These are phyloP conservation scores for Cryoendolithus antarcticus DNA, from an alignment of 2,329 filamentous ascomycete genomes.

Conservation along the genomic window DNA sequence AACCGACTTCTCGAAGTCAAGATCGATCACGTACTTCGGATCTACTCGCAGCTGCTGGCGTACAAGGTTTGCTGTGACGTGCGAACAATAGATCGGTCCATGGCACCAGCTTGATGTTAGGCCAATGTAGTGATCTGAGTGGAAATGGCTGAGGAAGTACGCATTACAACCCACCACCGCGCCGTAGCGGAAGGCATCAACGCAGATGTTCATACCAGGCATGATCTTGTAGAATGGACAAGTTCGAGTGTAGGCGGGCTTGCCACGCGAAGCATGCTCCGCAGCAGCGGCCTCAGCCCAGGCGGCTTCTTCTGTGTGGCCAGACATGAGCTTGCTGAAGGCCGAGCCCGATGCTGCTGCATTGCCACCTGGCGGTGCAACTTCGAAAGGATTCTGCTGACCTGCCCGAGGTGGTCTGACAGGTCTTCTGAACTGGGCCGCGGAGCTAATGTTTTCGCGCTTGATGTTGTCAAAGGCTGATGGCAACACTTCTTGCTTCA, in stretches of 20 bases:
- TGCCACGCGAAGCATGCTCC: conserved; percentile 66
- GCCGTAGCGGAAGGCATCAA: conserved; percentile 92
- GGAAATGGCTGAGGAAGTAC: conserved; percentile 95
- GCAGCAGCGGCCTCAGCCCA: conserved; percentile 79
- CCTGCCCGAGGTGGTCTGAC: conserved; percentile 59
- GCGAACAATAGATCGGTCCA: conserved; percentile 92
- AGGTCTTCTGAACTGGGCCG: conserved; percentile 53
- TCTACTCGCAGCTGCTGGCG: conserved; percentile 76
- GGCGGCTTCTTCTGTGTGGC: conserved; percentile 76
- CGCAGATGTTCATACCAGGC: conserved; percentile 81
- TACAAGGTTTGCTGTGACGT: conserved; percentile 80
- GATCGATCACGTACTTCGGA: conserved; percentile 67
- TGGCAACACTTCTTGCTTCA: conserved; percentile 10
- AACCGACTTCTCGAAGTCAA: conserved; percentile 71
- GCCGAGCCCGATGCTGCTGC: conserved; percentile 45
- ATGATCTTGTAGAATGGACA: conserved; percentile 99
- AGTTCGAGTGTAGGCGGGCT: conserved; percentile 74
- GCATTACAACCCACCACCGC: conserved; percentile 84
- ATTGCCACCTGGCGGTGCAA: conserved; percentile 15
- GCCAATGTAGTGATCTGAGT: conserved; percentile 94
- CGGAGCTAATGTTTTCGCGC: conserved; percentile 13
- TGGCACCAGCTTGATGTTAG: conserved; percentile 80
- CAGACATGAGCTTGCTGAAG: conserved; percentile 87
- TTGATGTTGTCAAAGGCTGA: conserved; percentile 4
- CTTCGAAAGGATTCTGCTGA: conserved; percentile 63